Percentiles rank a stretch among this genome's conserved stretches.
Evolutionary conservation across 768 basidiomycete genomes (phyloP).

Genomic region (Cyclocybe cylindracea): DNA sequence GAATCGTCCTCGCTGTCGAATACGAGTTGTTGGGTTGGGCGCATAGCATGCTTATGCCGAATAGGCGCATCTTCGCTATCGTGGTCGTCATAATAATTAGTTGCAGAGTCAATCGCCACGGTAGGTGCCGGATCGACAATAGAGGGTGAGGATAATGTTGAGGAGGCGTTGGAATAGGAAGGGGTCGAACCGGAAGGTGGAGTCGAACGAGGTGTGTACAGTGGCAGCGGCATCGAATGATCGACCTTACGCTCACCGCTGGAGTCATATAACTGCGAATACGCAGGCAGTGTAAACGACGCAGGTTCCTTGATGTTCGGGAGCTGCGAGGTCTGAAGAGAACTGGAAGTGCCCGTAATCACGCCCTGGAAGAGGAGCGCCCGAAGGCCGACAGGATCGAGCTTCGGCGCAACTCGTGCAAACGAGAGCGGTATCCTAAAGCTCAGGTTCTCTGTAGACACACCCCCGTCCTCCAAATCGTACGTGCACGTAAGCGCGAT

Average conservation of each 20-base stretch:
- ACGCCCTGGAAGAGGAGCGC: not conserved
- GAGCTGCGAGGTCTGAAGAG: slow-evolving; percentile 13
- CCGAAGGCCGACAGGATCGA: not conserved
- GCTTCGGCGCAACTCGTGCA: slow-evolving; percentile 39
- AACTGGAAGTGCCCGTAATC: slow-evolving; percentile 10
- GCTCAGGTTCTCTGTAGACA: slow-evolving; percentile 33
- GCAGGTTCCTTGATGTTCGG: slow-evolving; percentile 14
- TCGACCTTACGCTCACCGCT: slow-evolving; percentile 78
- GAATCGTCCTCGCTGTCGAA: too few relatives aligned
- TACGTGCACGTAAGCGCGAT: slow-evolving; percentile 62
- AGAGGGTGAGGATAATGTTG: too few relatives aligned
- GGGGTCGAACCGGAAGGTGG: not conserved
- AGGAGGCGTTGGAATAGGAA: too few relatives aligned
- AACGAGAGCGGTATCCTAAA: slow-evolving; percentile 56
- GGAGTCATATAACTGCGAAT: slow-evolving; percentile 74
- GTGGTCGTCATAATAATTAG: too few relatives aligned
- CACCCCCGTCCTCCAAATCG: slow-evolving; percentile 36
- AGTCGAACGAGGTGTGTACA: slow-evolving; percentile 48
- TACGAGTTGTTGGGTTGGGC: too few relatives aligned
- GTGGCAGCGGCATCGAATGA: slow-evolving; percentile 60
- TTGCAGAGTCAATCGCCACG: too few relatives aligned
- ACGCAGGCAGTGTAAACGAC: slow-evolving; percentile 56
- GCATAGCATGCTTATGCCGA: too few relatives aligned
- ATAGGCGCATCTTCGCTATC: too few relatives aligned
- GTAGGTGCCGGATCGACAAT: too few relatives aligned